phyloP scores from a whole-genome alignment of 1,284 basidiomycete species.

The Thecaphora thlaspeos region DNA sequence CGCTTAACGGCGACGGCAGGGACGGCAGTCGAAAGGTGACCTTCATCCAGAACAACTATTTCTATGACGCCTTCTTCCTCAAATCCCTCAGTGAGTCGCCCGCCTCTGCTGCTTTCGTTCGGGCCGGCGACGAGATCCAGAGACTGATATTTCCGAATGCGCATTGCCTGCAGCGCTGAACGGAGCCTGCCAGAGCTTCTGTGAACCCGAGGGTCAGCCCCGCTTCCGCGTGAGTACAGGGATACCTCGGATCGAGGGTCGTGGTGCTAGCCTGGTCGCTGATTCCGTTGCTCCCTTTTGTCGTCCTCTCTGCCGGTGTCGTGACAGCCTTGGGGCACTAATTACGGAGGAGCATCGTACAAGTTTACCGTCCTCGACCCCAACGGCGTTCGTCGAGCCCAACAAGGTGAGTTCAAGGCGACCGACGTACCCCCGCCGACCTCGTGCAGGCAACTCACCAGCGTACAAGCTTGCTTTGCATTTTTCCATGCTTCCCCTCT shows the following conservation, averaged over 20 bases:
- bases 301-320: neutral
- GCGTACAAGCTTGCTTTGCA: too few relatives aligned
- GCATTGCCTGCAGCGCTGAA: conserved; percentile 71
- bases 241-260: neutral
- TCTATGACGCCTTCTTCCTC: conserved; percentile 97
- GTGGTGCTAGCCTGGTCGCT: too few relatives aligned
- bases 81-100: conserved; percentile 68
- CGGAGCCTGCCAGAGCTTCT: conserved; percentile 80
- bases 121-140: too few relatives aligned
- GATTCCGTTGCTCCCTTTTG: too few relatives aligned
- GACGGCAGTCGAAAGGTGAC: conserved; percentile 60
- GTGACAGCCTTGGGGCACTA: conserved; percentile 81
- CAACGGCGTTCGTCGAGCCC: conserved; percentile 81
- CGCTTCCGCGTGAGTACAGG: conserved; percentile 9
- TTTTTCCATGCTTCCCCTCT: neutral
- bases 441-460: too few relatives aligned
- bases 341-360: conserved; percentile 89
- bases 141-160: neutral
- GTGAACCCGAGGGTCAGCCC: conserved; percentile 60
- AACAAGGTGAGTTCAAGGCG: conserved; percentile 62
- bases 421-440: neutral
- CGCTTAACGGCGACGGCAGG: conserved; percentile 9
- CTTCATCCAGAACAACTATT: conserved; percentile 96
- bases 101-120: too few relatives aligned
- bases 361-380: conserved; percentile 97